Percentiles rank a stretch among this genome's conserved stretches.
These are phyloP conservation scores for Tolypocladium sp. DNA, from an alignment of 2,329 filamentous ascomycete genomes.

Conservation along the genomic window DNA sequence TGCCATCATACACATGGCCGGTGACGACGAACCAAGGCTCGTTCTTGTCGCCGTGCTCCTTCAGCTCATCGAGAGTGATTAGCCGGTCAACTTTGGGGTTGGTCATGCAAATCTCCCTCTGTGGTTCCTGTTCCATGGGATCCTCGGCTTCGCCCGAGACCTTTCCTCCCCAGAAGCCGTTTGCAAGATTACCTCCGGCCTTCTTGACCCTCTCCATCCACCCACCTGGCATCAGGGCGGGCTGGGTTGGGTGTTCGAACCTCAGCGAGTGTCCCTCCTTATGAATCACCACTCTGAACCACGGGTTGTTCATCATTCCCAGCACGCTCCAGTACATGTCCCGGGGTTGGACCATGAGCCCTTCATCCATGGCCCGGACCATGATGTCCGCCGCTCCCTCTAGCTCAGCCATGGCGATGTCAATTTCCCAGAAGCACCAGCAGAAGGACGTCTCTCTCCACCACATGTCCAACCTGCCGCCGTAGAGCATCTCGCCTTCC, in stretches of 20 bases:
- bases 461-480: constrained; percentile 68
- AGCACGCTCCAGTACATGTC: constrained; percentile 96
- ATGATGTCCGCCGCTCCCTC: constrained; percentile 61
- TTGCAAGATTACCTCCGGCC: constrained; percentile 66
- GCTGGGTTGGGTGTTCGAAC: constrained; percentile 86
- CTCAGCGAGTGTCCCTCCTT: constrained; percentile 52
- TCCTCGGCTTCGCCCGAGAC: constrained; percentile 40
- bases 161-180: constrained; percentile 78
- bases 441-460: constrained; percentile 79
- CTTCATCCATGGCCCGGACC: constrained; percentile 82
- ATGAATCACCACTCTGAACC: constrained; percentile 74
- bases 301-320: constrained; percentile 97
- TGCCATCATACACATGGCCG: constrained; percentile 84
- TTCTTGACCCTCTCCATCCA: constrained; percentile 95
- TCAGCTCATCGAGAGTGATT: constrained; percentile 65
- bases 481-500: constrained; percentile 57
- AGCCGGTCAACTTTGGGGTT: constrained; percentile 53
- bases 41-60: constrained; percentile 53
- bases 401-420: constrained; percentile 55
- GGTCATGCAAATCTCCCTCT: constrained; percentile 67
- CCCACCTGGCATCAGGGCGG: constrained; percentile 65
- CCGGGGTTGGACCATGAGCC: constrained; percentile 74
- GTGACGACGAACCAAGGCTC: constrained; percentile 83
- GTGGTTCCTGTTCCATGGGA: constrained; percentile 34
- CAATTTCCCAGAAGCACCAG: constrained; percentile 86